Base-by-base conservation (phyloP, 202 grass and related monocot genomes). In the Schoenoplectus triqueter region DNA sequence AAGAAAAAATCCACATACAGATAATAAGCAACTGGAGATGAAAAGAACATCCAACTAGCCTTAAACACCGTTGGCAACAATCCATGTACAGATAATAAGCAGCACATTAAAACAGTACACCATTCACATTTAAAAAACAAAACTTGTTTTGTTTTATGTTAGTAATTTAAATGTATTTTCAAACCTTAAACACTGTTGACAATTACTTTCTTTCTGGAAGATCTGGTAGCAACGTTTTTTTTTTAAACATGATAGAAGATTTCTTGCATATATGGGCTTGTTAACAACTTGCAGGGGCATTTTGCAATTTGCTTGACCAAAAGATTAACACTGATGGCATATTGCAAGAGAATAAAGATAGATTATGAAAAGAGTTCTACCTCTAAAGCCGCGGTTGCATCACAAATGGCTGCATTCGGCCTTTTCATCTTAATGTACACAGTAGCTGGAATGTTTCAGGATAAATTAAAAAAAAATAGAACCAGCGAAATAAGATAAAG, bases 371-470 rank as follows among this genome's bases (percentile, higher is more conserved):
- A n/a, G 46, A 11, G 13, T 7, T 86, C 76, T 82, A 97, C 95
- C 92, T 98, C 88, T 56, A 98, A 71, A 84, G 95, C 95, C 45
- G 89, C 91, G 83, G 81, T 98, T 78, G 95, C 95, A 86, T 98
- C 95, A 84, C 95, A 87, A 80, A 95, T 93, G 84, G 95, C 95
- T 87, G 95, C 95, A 88, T 85, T 75, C n/a, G 95, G 92, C 88
- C 95, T 98, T 85, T 92, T 98, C 93, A 98, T 95, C 86, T 98
- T 95, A 45, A 98, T 98, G 64, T 90, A 95, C n/a, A 89, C 95
- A 21, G 92, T 92, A 44, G 95, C 93, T 98, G 87, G 65, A 92
- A 45, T 31, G 47, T 71, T 39, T 71, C 18, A 88, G 65, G n/a
- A 84, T 50, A 14, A n/a, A 60, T 54, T 7, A 14, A 20, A 20